phyloP scores from a whole-genome alignment of 2,329 filamentous ascomycete species.

The Aspergillus neotritici region DNA sequence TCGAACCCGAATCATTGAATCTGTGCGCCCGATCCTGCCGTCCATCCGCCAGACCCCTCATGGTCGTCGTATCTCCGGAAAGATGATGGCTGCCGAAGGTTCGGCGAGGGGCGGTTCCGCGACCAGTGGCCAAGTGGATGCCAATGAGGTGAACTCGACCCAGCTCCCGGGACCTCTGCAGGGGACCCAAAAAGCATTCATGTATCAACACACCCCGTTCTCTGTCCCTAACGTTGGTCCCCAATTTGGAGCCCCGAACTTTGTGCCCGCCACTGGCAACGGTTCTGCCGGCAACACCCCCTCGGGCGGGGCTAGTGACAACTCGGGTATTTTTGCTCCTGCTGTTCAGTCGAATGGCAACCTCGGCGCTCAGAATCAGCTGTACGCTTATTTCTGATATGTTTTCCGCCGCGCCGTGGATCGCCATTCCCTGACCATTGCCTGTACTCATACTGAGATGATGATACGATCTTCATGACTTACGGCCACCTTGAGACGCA shows the following conservation, averaged over 20 bases:
- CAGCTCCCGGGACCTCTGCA: slow-evolving; percentile 31
- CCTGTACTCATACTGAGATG: slow-evolving; percentile 37
- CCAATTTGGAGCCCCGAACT: slow-evolving; percentile 24
- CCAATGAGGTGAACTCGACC: slow-evolving; percentile 35
- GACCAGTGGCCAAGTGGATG: slow-evolving; percentile 35
- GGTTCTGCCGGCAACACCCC: slow-evolving; percentile 21
- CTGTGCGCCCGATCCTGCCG: slow-evolving; percentile 77
- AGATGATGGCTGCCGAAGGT: slow-evolving; percentile 61
- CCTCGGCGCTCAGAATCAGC: slow-evolving; percentile 23
- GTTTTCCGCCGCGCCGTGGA: slow-evolving; percentile 11
- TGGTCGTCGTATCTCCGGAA: slow-evolving; percentile 86
- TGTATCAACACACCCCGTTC: slow-evolving; percentile 27
- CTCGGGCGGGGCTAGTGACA: slow-evolving; percentile 25
- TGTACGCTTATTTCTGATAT: slow-evolving; percentile 32
- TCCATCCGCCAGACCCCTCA: slow-evolving; percentile 86
- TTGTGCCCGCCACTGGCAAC: slow-evolving; percentile 18
- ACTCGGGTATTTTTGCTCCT: slow-evolving; percentile 25
- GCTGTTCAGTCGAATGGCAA: slow-evolving; percentile 24
- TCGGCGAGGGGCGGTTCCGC: slow-evolving; percentile 35
- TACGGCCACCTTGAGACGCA: slow-evolving; percentile 21
- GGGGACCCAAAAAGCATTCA: slow-evolving; percentile 24
- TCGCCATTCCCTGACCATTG: slow-evolving; percentile 19
- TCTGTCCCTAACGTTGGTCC: slow-evolving; percentile 16
- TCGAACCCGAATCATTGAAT: slow-evolving; percentile 72
- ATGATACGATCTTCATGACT: slow-evolving; percentile 33